These are phyloP conservation scores for Fraxinus xanthoxyloides DNA, from an alignment of 305 asterid genomes.

Conservation along the genomic window DNA sequence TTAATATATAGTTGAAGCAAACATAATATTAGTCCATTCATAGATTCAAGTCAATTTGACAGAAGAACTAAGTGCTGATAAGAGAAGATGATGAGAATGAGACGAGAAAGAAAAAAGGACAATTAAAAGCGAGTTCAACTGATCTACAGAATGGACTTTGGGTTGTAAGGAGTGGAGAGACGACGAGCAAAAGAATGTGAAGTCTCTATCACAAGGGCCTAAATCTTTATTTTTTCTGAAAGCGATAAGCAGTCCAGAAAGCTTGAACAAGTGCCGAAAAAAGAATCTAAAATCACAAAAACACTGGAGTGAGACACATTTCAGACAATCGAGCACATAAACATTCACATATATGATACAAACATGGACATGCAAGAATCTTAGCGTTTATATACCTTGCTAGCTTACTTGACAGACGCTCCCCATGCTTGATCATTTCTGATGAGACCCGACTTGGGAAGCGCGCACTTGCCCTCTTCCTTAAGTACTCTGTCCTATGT, in stretches of 20 bases:
- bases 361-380: slow-evolving; percentile 6
- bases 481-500: slow-evolving; percentile 26
- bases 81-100: background rate
- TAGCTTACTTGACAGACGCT: slow-evolving; percentile 16
- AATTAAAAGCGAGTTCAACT: background rate
- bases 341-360: background rate
- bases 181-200: background rate
- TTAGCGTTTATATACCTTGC: slow-evolving; percentile 23
- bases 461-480: slow-evolving; percentile 19
- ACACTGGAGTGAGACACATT: background rate
- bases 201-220: background rate
- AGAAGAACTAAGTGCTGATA: background rate
- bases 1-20: background rate
- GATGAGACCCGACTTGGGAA: slow-evolving; percentile 1
- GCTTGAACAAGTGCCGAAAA: background rate
- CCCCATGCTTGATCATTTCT: slow-evolving; percentile 19
- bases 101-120: background rate
- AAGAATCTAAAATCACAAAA: background rate
- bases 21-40: background rate
- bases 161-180: background rate
- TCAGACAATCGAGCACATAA: background rate
- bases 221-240: background rate
- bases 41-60: background rate
- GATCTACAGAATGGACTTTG: background rate
- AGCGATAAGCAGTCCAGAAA: background rate